Conservation (phyloP, 768 basidiomycete genomes). For the Cyclocybe cylindracea region DNA sequence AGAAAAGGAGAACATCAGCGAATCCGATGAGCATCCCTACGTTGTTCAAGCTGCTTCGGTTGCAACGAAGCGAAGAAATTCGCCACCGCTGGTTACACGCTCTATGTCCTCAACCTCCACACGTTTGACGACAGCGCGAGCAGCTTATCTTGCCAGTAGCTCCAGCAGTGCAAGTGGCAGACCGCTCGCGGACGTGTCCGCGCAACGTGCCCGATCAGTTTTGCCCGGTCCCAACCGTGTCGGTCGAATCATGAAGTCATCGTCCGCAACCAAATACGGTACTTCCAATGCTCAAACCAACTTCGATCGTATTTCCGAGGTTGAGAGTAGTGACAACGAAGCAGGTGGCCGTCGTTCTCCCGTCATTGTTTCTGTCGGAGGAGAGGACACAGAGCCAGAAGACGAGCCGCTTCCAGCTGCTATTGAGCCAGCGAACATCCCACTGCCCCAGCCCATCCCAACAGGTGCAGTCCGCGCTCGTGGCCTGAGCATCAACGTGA, state of each 20-base stretch:
- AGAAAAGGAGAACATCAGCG: constrained; percentile 52
- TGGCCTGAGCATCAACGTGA: constrained; percentile 18
- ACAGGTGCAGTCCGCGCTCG: constrained; percentile 3
- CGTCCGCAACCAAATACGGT: constrained; percentile 28
- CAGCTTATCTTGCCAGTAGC: constrained; percentile 22
- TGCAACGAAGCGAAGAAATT: constrained; percentile 27
- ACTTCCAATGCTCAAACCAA: constrained; percentile 21
- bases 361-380: constrained; percentile 12
- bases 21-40: constrained; percentile 38
- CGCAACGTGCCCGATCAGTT: constrained; percentile 40
- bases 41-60: constrained; percentile 21
- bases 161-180: constrained; percentile 18
- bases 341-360: constrained; percentile 27
- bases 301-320: constrained; percentile 52
- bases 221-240: constrained; percentile 46
- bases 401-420: constrained; percentile 22
- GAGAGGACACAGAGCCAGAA: constrained; percentile 36
- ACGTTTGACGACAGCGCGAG: constrained; percentile 22
- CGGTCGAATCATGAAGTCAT: constrained; percentile 50
- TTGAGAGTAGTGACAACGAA: constrained; percentile 39
- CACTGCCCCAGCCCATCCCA: constrained; percentile 22
- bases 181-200: constrained; percentile 33
- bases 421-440: constrained; percentile 26
- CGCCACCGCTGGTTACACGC: constrained; percentile 35
- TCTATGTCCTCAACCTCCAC: constrained; percentile 27